phyloP scores from a whole-genome alignment of 768 basidiomycete species.

The Pholiota microspora region DNA sequence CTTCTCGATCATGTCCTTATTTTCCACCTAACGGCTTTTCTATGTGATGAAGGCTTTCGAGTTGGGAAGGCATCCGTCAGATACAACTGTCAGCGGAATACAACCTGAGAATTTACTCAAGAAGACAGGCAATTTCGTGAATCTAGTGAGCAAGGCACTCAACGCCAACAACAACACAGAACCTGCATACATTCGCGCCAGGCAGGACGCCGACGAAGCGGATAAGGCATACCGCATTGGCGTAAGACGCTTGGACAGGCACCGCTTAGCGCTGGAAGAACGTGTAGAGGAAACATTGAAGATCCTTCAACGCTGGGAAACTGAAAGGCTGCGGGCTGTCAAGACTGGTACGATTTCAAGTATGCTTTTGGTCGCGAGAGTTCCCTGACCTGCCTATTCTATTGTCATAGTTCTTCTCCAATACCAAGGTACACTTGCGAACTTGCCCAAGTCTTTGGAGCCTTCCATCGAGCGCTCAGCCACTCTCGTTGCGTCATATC shows the following conservation, averaged over 20 bases:
- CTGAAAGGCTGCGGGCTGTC: constrained; percentile 77
- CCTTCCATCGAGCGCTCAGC: constrained; percentile 66
- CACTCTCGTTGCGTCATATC: constrained; percentile 78
- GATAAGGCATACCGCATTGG: constrained; percentile 78
- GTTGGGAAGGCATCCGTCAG: constrained; percentile 35
- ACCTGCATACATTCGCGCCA: constrained; percentile 65
- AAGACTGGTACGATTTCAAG: constrained; percentile 53
- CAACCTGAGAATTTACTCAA: constrained; percentile 58
- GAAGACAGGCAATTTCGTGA: constrained; percentile 67
- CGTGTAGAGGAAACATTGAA: constrained; percentile 81
- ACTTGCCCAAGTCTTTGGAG: constrained; percentile 66
- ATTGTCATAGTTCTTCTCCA: constrained; percentile 65
- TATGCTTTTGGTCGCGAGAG: background rate
- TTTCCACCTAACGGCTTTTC: constrained; percentile 14
- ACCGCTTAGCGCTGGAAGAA: constrained; percentile 84
- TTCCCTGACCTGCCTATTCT: background rate
- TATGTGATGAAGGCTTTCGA: constrained; percentile 55
- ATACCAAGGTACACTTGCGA: constrained; percentile 79
- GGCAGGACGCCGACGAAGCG: constrained; percentile 78
- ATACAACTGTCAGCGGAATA: constrained; percentile 20
- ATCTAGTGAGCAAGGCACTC: constrained; percentile 71
- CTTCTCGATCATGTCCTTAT: background rate
- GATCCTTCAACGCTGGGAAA: constrained; percentile 80
- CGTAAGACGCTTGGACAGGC: constrained; percentile 80
- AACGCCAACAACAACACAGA: constrained; percentile 52